Percentiles rank a stretch among this genome's conserved stretches.
These are phyloP conservation scores for Pelargonium cotyledonis DNA, from an alignment of 441 rosid genomes.

Conservation along the genomic window DNA sequence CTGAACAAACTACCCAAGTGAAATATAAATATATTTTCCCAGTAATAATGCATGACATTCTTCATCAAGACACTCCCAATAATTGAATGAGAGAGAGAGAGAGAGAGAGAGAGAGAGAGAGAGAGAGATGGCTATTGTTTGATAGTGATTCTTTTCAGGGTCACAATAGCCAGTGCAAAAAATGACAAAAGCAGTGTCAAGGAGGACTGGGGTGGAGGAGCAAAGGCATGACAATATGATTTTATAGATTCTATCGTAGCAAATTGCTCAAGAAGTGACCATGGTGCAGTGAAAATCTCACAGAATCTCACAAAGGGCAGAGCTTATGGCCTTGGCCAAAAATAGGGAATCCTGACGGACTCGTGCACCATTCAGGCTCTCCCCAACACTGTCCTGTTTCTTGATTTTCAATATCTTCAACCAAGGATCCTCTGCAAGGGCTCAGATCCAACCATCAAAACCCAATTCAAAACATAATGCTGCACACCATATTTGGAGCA, in stretches of 20 bases:
- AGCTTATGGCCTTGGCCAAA: conserved; percentile 20
- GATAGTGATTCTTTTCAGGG: conserved; percentile 37
- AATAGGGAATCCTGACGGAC: conserved; percentile 4
- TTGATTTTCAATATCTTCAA: not conserved
- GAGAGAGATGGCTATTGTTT: conserved; percentile 17
- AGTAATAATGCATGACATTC: conserved; percentile 7
- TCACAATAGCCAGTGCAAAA: conserved; percentile 17
- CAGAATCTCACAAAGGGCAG: conserved; percentile 15
- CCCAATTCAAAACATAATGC: not conserved
- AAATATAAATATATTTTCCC: not conserved
- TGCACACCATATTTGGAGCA: no score
- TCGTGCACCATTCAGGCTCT: no score
- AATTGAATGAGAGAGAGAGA: not conserved
- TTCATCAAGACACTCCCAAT: not conserved
- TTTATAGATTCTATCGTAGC: not conserved
- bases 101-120: not conserved
- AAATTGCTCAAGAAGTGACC: conserved; percentile 22
- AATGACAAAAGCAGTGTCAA: conserved; percentile 14
- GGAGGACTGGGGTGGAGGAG: conserved; percentile 2
- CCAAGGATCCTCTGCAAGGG: conserved; percentile 5
- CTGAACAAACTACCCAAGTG: conserved; percentile 8
- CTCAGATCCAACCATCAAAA: not conserved
- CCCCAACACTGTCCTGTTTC: not conserved
- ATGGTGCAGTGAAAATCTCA: conserved; percentile 22
- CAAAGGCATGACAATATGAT: not conserved